These are phyloP conservation scores for Scedosporium apiospermum DNA, from an alignment of 2,329 filamentous ascomycete genomes.

Conservation along the genomic window DNA sequence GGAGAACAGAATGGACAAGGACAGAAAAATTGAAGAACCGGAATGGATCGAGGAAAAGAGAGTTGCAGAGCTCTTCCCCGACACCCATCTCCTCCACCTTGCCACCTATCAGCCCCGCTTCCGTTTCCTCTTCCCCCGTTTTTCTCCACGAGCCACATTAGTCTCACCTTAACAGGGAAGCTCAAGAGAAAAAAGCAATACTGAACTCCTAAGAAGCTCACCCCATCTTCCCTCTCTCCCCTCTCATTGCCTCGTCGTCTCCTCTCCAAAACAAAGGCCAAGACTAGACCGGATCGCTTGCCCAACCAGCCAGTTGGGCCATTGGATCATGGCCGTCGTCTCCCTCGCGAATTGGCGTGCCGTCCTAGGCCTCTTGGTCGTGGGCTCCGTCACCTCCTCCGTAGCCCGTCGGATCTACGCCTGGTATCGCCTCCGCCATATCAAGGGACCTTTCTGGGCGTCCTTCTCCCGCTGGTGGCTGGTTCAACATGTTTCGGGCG, in stretches of 20 bases:
- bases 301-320: no score
- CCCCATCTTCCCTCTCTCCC: not conserved
- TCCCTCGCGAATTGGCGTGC: not conserved
- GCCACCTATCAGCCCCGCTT: no score
- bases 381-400: not conserved
- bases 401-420: not conserved
- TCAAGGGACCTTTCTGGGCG: conserved; percentile 27
- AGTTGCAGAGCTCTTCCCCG: no score
- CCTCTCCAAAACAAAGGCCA: not conserved
- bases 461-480: conserved; percentile 31
- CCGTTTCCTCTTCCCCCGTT: not conserved
- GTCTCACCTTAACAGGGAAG: not conserved
- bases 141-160: not conserved
- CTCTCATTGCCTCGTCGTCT: not conserved
- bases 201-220: no score
- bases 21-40: no score
- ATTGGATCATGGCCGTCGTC: not conserved
- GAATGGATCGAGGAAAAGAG: no score
- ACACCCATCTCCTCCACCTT: no score
- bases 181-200: not conserved
- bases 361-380: not conserved
- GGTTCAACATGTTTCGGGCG: conserved; percentile 19
- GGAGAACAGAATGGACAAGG: no score
- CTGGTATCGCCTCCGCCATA: conserved; percentile 27
- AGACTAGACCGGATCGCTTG: not conserved